Conservation (phyloP, 2,329 filamentous ascomycete genomes). For the Arachnomyces sp. region DNA sequence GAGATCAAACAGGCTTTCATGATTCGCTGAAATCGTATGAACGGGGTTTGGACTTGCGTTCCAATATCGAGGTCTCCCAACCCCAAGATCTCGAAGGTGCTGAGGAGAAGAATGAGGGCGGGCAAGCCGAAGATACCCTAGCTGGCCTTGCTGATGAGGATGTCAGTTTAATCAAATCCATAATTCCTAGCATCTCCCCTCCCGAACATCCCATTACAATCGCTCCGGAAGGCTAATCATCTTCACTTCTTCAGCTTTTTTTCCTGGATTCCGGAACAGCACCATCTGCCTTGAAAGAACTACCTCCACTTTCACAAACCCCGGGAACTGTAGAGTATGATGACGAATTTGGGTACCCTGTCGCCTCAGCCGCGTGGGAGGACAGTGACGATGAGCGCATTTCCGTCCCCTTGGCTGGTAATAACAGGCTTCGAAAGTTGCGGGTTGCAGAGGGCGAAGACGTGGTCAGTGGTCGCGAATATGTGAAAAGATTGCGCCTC, state of each 20-base stretch:
- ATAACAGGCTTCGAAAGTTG: conserved; percentile 71
- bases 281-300: conserved; percentile 7
- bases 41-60: conserved; percentile 31
- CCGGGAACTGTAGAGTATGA: conserved; percentile 31
- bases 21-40: conserved; percentile 58
- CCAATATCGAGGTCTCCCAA: too few species aligned
- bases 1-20: conserved; percentile 74
- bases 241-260: conserved; percentile 51
- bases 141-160: conserved; percentile 68
- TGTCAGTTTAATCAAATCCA: conserved; percentile 30
- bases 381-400: conserved; percentile 93
- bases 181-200: background rate
- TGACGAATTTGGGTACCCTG: conserved; percentile 18
- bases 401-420: conserved; percentile 69
- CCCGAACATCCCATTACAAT: background rate
- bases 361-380: conserved; percentile 54
- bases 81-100: conserved; percentile 19
- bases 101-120: conserved; percentile 32
- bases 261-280: conserved; percentile 63
- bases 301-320: conserved; percentile 17
- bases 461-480: conserved; percentile 76
- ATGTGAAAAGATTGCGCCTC: conserved; percentile 66
- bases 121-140: conserved; percentile 45
- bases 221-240: background rate
- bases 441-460: conserved; percentile 75